Percentiles rank a stretch among this genome's conserved stretches.
Conservation (phyloP, 2,329 filamentous ascomycete species). For the Neocatenulostroma microsporum region DNA sequence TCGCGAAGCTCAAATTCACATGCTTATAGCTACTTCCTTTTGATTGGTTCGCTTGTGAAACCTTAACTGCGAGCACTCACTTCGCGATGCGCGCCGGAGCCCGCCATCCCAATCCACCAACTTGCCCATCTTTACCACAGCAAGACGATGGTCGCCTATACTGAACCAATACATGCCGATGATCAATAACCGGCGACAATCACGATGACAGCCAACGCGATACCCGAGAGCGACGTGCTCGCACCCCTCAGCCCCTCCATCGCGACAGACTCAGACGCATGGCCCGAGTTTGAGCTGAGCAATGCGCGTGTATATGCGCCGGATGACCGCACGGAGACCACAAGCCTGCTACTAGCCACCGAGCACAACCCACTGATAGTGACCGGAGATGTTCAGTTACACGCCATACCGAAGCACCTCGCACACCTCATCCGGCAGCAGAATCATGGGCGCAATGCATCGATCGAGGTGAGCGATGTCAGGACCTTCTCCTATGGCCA, state of each 20-base stretch:
- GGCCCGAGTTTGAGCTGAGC: slow-evolving; percentile 54
- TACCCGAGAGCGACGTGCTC: slow-evolving; percentile 32
- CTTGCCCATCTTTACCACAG: background rate
- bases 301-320: slow-evolving; percentile 48
- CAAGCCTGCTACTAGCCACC: slow-evolving; percentile 55
- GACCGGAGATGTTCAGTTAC: slow-evolving; percentile 50
- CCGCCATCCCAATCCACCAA: background rate
- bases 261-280: slow-evolving; percentile 40
- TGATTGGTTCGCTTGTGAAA: too few relatives aligned
- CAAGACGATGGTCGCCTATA: slow-evolving; percentile 7
- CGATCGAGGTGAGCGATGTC: slow-evolving; percentile 46
- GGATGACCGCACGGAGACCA: slow-evolving; percentile 33
- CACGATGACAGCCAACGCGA: slow-evolving; percentile 19
- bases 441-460: slow-evolving; percentile 25
- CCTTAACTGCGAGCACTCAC: too few relatives aligned
- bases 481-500: slow-evolving; percentile 42
- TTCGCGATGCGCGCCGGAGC: background rate
- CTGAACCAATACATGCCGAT: too few relatives aligned
- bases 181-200: too few relatives aligned
- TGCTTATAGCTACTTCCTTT: too few relatives aligned
- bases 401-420: slow-evolving; percentile 4
- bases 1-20: too few relatives aligned
- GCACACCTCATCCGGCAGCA: slow-evolving; percentile 2
- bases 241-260: slow-evolving; percentile 34
- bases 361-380: slow-evolving; percentile 54